phyloP scores from a whole-genome alignment of 2,329 filamentous ascomycete species.

The Penicillium sp. region DNA sequence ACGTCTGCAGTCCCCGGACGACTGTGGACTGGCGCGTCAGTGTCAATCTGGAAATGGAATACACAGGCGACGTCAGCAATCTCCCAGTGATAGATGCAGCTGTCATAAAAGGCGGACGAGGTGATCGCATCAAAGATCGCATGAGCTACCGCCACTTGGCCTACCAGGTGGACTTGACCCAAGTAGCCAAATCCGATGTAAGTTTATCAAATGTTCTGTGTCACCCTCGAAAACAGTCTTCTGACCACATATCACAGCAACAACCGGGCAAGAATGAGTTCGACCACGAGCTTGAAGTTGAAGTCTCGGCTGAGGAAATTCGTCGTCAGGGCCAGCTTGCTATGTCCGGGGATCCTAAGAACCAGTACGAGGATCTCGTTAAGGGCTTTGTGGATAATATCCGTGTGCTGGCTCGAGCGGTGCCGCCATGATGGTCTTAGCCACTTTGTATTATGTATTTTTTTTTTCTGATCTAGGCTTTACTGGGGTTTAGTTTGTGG shows the following conservation, averaged over 20 bases:
- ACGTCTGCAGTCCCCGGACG: conserved; percentile 73
- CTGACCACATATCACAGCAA: conserved; percentile 21
- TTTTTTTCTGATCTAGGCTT: conserved; percentile 5
- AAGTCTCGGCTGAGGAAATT: conserved; percentile 47
- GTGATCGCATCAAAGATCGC: conserved; percentile 79
- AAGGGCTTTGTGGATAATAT: conserved; percentile 52
- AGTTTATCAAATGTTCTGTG: conserved; percentile 20
- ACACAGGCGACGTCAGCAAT: conserved; percentile 64
- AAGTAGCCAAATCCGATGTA: conserved; percentile 64
- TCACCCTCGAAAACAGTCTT: conserved; percentile 10
- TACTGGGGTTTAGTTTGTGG: neutral
- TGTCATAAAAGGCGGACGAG: conserved; percentile 36
- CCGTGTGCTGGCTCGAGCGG: conserved; percentile 44
- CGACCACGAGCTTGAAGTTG: conserved; percentile 51
- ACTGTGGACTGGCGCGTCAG: conserved; percentile 90
- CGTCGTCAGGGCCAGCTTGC: conserved; percentile 45
- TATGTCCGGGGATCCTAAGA: conserved; percentile 38
- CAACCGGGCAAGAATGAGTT: conserved; percentile 38
- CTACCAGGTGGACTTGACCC: conserved; percentile 90
- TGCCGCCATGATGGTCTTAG: conserved; percentile 31
- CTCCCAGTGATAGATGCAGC: conserved; percentile 46
- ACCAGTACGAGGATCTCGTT: conserved; percentile 47
- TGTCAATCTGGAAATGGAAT: conserved; percentile 91
- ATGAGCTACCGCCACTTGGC: conserved; percentile 84
- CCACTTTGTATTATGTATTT: conserved; percentile 20